These are phyloP conservation scores for Crithidia fasciculata DNA, from an alignment of 208 protist genomes.

Conservation along the genomic window DNA sequence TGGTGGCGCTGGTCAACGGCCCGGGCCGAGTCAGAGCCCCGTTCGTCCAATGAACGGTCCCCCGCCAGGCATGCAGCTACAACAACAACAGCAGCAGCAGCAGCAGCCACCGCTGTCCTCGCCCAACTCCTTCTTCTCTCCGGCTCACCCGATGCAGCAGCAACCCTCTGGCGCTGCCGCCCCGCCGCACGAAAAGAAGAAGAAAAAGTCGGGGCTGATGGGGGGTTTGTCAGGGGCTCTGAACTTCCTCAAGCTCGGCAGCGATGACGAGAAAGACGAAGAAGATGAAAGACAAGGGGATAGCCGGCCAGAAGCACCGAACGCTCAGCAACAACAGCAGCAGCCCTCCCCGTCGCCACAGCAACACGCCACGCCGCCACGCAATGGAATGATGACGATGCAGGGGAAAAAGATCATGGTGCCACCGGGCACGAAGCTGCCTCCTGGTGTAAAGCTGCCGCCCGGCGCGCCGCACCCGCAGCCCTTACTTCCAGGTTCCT, in stretches of 20 bases:
- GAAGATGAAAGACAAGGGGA: not conserved
- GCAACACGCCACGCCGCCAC: conserved; percentile 1
- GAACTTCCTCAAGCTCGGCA: conserved; percentile 16
- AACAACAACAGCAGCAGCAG: conserved; percentile 1
- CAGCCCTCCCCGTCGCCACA: not conserved
- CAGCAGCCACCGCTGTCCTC: conserved; percentile 2
- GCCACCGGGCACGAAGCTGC: conserved; percentile 20
- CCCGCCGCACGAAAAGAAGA: not conserved
- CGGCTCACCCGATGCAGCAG: not conserved
- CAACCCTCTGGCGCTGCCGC: not conserved
- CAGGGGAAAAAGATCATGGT: conserved; percentile 26
- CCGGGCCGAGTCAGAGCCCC: not conserved
- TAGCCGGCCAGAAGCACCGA: too few species aligned
- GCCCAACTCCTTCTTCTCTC: conserved; percentile 5
- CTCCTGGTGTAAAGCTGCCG: conserved; percentile 11
- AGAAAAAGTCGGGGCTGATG: conserved; percentile 4
- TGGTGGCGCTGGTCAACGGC: too few species aligned
- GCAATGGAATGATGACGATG: not conserved
- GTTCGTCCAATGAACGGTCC: not conserved
- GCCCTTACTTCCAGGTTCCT: not conserved
- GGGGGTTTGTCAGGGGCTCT: conserved; percentile 10
- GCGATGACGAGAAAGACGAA: not conserved
- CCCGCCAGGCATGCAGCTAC: not conserved
- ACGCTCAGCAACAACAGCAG: conserved; percentile 1
- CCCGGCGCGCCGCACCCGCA: not conserved